These are phyloP conservation scores for Tetracladium marchalianum DNA, from an alignment of 495 filamentous ascomycete species.

Conservation along the genomic window DNA sequence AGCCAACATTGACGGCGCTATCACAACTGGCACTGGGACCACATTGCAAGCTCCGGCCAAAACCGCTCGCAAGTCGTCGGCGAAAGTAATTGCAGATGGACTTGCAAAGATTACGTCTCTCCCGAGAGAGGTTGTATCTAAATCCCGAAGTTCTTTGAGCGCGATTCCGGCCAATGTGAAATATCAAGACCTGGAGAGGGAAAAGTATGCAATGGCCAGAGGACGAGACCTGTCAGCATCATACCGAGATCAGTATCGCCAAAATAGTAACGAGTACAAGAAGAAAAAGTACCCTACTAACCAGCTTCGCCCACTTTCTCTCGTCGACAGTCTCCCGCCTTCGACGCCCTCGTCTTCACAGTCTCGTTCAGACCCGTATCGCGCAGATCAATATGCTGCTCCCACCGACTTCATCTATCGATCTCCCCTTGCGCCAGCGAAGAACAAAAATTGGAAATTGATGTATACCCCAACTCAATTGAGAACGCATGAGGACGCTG, in stretches of 20 bases:
- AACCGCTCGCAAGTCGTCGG: no score
- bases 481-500: neutral
- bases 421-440: slow-evolving; percentile 11
- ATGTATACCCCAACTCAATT: slow-evolving; percentile 10
- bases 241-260: neutral
- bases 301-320: slow-evolving; percentile 12
- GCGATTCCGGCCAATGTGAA: no score
- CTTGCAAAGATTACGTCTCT: no score
- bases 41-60: neutral
- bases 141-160: no score
- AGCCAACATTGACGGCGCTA: no score
- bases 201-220: no score
- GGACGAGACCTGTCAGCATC: neutral
- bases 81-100: no score
- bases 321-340: slow-evolving; percentile 2
- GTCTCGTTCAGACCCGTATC: neutral
- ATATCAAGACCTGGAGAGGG: no score
- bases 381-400: neutral
- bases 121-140: no score
- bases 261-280: neutral
- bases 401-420: slow-evolving; percentile 11
- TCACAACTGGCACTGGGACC: no score
- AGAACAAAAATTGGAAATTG: slow-evolving; percentile 6
- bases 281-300: slow-evolving; percentile 7
- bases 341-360: neutral